Percentiles rank a stretch among this genome's conserved stretches.
These are phyloP conservation scores for Jamesozyma jinghongensis DNA, from an alignment of 805 yeast species.

Conservation along the genomic window DNA sequence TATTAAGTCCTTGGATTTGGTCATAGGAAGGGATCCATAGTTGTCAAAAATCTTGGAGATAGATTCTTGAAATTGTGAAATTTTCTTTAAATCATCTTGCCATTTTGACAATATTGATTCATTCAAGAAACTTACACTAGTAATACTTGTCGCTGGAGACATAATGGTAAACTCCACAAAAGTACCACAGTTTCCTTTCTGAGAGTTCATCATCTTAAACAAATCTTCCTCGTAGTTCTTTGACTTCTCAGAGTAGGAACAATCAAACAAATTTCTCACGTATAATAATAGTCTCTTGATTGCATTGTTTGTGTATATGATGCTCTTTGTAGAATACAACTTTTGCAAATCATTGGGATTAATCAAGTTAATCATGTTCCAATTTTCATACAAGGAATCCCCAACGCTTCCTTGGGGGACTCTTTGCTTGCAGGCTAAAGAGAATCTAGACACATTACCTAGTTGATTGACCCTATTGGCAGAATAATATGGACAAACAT, in stretches of 20 bases:
- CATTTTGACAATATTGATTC: constrained; percentile 1
- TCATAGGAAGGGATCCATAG: constrained; percentile 59
- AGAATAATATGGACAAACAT: no score
- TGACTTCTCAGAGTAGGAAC: neutral
- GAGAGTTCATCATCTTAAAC: constrained; percentile 24
- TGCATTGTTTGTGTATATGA: constrained; percentile 41
- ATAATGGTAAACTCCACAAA: constrained; percentile 52
- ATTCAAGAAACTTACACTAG: neutral
- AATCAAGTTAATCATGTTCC: neutral
- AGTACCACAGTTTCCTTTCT: constrained; percentile 32
- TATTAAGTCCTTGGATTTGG: constrained; percentile 35
- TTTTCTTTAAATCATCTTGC: constrained; percentile 4
- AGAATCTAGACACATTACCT: neutral
- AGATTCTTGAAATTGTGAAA: neutral
- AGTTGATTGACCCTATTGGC: neutral
- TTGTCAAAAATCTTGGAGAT: constrained; percentile 38
- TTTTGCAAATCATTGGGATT: neutral
- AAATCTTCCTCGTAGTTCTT: constrained; percentile 9
- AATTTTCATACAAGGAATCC: neutral
- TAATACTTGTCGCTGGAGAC: constrained; percentile 13
- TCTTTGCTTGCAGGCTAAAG: neutral
- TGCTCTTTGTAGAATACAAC: constrained; percentile 17
- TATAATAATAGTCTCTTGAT: constrained; percentile 39
- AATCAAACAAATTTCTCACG: neutral
- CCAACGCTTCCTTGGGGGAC: neutral